phyloP scores from a whole-genome alignment of 139 green algal genomes.

The Haematococcus lacustris region DNA sequence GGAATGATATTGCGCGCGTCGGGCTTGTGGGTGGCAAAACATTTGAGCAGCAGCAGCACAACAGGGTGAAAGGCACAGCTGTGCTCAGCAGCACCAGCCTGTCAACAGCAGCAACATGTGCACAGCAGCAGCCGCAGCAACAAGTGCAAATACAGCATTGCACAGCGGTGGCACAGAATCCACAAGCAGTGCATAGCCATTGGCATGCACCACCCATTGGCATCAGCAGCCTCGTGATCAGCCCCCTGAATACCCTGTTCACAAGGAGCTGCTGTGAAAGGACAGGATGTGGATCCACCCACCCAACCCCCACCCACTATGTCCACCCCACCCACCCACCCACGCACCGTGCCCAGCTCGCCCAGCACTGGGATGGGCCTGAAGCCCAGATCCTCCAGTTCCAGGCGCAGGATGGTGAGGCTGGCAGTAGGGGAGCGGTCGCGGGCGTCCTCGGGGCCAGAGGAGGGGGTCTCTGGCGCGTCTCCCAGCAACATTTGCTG shows the following conservation, averaged over 20 bases:
- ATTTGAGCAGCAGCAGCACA: too few relatives aligned
- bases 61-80: too few relatives aligned
- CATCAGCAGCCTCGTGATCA: not conserved
- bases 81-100: too few relatives aligned
- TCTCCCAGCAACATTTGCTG: too few relatives aligned
- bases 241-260: not conserved
- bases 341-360: slow-evolving; percentile 12
- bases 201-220: not conserved
- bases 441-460: too few relatives aligned
- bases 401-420: slow-evolving; percentile 46
- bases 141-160: too few relatives aligned
- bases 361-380: slow-evolving; percentile 41
- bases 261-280: not conserved
- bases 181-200: not conserved
- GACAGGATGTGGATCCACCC: not conserved
- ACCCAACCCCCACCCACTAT: not conserved
- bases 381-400: slow-evolving; percentile 58
- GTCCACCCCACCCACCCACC: not conserved
- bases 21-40: too few relatives aligned
- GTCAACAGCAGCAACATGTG: not conserved
- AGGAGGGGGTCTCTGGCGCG: too few relatives aligned
- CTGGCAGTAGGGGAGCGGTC: slow-evolving; percentile 2
- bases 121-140: slow-evolving; percentile 7
- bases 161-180: not conserved
- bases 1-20: too few relatives aligned